Evolutionary conservation across 75 land plant genomes (phyloP).

Genomic region (Selaginella moellendorffii): DNA sequence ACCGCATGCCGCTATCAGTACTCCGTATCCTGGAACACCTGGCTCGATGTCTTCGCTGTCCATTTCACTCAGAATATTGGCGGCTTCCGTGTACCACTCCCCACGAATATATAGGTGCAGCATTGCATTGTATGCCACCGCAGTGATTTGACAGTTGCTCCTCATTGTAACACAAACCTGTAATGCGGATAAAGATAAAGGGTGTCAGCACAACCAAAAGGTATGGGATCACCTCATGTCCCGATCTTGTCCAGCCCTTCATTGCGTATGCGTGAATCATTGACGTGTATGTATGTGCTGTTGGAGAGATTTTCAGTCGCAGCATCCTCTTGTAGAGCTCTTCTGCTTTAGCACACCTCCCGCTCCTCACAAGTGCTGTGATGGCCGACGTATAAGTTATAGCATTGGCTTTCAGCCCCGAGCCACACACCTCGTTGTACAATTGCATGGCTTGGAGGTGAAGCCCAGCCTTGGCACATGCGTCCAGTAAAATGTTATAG

Average conservation of each 20-base stretch:
- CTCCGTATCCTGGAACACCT: conserved; percentile 9
- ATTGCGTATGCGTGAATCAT: conserved; percentile 22
- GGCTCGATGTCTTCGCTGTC: conserved; percentile 15
- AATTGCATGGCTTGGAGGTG: conserved; percentile 21
- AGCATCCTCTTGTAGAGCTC: conserved; percentile 20
- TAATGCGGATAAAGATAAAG: background rate
- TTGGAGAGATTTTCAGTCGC: conserved; percentile 15
- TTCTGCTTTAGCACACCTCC: conserved; percentile 24
- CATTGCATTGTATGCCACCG: conserved; percentile 15
- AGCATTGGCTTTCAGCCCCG: conserved; percentile 15
- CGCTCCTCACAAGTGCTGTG: conserved; percentile 19
- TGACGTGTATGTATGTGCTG: conserved; percentile 15
- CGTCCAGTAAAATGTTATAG: conserved; percentile 24
- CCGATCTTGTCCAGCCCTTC: conserved; percentile 22
- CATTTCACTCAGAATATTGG: conserved; percentile 23
- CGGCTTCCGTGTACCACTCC: conserved; percentile 28
- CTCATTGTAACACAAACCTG: conserved; percentile 14
- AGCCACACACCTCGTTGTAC: conserved; percentile 13
- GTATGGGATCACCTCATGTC: conserved; percentile 25
- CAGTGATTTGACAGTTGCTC: background rate
- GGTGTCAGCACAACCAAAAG: background rate
- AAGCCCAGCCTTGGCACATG: conserved; percentile 22
- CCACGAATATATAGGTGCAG: conserved; percentile 21
- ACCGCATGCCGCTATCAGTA: conserved; percentile 16
- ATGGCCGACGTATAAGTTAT: conserved; percentile 29